Base-by-base conservation (phyloP, 2,329 filamentous ascomycete species). In the Stachybotrys chartarum region DNA sequence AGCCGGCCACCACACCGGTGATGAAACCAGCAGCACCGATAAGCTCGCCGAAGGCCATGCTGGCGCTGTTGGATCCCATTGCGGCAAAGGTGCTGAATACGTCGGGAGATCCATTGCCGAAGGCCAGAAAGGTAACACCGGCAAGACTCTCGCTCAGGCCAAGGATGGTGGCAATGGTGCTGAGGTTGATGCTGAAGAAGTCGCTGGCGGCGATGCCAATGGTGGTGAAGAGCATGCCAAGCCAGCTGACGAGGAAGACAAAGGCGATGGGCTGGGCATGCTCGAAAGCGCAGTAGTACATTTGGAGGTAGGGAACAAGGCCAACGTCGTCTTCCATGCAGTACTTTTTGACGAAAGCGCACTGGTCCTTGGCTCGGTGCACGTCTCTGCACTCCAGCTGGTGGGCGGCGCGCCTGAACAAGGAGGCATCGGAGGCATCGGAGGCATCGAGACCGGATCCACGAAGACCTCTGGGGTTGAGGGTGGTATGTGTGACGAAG, bases 31-130 rank as follows among this genome's bases (percentile, higher is more conserved):
- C 94, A 11, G 94, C 94, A 39, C 94, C 94, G 54, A 99, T 91
- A 52, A 99, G 79, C 74, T 99, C 94, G 50, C 94, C 94, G 46
- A 99, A 85, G 1, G 94, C 94, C 78, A 99, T 83, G 75, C 92
- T 95, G n/a, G 93, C 93, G 68, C 92, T 97, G 67, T 97, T 91
- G 30, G 92, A 96, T 66, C 86, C 87, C 91, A 99, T 97, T 62
- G 94, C 95, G 16, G 94, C 94, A 73, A 99, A 97, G 2, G 94
- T 99, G 61, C 92, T 97, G 72, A 99, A 99, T 50, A 99, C 92
- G 72, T 99, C 94, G 2, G 94, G 94, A 58, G 93, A 97, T 53
- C 94, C 94, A 76, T 99, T 99, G 60, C 94, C 94, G 72, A 99
- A 95, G 8, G 94, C 94, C 53, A 99, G 76, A 65, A 99, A 96